Conservation (phyloP, 2,329 filamentous ascomycete species). For the Fusarium torreyae region DNA sequence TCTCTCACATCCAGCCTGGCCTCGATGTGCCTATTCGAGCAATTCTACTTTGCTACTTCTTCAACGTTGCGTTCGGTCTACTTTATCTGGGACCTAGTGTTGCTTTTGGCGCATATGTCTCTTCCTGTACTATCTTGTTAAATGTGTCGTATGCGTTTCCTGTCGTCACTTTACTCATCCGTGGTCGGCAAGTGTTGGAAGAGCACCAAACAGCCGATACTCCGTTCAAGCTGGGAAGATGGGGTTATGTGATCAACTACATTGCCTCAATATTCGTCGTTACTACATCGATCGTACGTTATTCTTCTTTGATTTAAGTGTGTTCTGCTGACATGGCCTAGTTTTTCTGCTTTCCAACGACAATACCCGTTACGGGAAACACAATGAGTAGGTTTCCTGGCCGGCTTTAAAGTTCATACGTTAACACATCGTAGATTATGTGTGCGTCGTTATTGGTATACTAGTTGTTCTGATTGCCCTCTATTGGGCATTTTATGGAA, state of each 20-base stretch:
- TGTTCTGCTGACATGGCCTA: not conserved
- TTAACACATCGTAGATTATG: constrained; percentile 50
- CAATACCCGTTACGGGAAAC: constrained; percentile 26
- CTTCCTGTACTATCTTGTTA: constrained; percentile 31
- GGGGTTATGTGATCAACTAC: constrained; percentile 19
- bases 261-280: constrained; percentile 22
- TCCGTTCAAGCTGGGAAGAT: constrained; percentile 21
- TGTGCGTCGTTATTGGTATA: constrained; percentile 55
- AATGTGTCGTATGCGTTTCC: constrained; percentile 33
- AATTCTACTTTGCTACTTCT: constrained; percentile 14
- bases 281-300: constrained; percentile 25
- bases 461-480: constrained; percentile 33
- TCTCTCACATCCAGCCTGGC: constrained; percentile 20
- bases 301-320: not conserved
- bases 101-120: constrained; percentile 29
- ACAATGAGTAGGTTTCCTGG: constrained; percentile 26
- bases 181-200: constrained; percentile 8
- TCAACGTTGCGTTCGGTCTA: constrained; percentile 30
- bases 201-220: constrained; percentile 14
- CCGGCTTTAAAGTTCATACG: too few species aligned
- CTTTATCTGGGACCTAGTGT: constrained; percentile 27
- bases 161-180: constrained; percentile 12
- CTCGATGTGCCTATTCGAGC: constrained; percentile 20
- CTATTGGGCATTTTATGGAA: constrained; percentile 23
- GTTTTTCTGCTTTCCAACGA: constrained; percentile 36